Conservation (phyloP, 352 stramenopile genomes). For the Phytophthora aleatoria region DNA sequence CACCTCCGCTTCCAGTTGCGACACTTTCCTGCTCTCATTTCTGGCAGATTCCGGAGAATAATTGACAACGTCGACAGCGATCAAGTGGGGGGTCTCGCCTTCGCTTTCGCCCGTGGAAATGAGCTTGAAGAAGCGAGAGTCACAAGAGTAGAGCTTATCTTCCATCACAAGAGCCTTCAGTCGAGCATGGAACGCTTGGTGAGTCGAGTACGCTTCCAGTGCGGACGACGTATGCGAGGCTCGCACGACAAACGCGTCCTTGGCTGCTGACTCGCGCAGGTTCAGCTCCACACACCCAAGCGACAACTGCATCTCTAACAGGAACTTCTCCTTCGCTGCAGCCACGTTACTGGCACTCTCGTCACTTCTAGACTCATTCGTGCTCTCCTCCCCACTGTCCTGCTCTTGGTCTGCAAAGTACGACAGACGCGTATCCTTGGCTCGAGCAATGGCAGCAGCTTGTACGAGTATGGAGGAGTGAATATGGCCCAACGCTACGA, state of each 20-base stretch:
- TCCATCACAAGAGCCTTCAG: constrained; percentile 70
- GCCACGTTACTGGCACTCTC: constrained; percentile 1
- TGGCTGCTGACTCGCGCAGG: constrained; percentile 47
- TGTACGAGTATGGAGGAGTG: constrained; percentile 55
- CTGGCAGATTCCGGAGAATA: constrained; percentile 30
- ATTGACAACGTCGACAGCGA: constrained; percentile 54
- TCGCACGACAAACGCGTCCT: constrained; percentile 60
- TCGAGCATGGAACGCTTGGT: constrained; percentile 54
- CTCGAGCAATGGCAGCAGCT: constrained; percentile 15
- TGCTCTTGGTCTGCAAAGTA: constrained; percentile 31
- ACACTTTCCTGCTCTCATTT: constrained; percentile 5
- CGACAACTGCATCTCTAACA: constrained; percentile 54
- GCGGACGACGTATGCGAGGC: constrained; percentile 56
- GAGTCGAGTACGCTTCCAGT: constrained; percentile 46
- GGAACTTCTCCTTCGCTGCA: constrained; percentile 42
- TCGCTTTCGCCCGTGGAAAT: constrained; percentile 56
- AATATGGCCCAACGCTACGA: constrained; percentile 56
- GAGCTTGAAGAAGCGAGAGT: constrained; percentile 65
- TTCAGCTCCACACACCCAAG: constrained; percentile 61
- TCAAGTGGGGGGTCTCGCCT: constrained; percentile 40
- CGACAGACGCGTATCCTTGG: constrained; percentile 17
- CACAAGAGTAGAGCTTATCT: constrained; percentile 58
- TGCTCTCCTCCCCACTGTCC: constrained; percentile 24
- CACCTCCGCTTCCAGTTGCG: constrained; percentile 55
- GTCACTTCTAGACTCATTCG: constrained; percentile 16